phyloP scores from a whole-genome alignment of 2,329 filamentous ascomycete species.

The Rhexocercosporidium sp. region DNA sequence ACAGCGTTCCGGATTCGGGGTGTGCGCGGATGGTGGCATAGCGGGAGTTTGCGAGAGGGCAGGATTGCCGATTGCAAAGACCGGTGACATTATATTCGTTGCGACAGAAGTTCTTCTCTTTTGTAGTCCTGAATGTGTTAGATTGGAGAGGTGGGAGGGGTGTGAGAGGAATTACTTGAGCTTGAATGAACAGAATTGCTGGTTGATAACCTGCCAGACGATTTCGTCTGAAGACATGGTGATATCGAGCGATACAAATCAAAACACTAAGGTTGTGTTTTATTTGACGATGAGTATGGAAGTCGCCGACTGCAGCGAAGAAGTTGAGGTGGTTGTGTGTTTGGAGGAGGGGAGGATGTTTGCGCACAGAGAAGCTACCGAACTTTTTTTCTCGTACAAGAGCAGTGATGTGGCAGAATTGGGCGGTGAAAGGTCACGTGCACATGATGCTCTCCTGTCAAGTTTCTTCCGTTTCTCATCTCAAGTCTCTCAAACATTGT shows the following conservation, averaged over 20 bases:
- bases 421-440: slow-evolving; percentile 2
- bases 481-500: no score
- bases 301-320: background rate
- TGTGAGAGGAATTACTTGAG: slow-evolving; percentile 67
- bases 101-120: slow-evolving; percentile 90
- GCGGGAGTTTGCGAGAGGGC: slow-evolving; percentile 86
- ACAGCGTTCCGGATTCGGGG: slow-evolving; percentile 79
- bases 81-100: slow-evolving; percentile 91
- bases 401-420: background rate
- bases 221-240: slow-evolving; percentile 92
- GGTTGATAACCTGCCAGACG: slow-evolving; percentile 95
- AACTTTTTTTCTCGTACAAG: slow-evolving; percentile 12
- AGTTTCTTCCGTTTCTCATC: background rate
- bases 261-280: no score
- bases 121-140: slow-evolving; percentile 68
- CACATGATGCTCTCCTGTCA: background rate
- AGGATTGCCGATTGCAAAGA: slow-evolving; percentile 85
- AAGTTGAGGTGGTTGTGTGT: background rate
- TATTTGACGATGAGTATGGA: background rate
- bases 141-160: slow-evolving; percentile 21
- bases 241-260: no score
- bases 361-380: slow-evolving; percentile 3
- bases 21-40: slow-evolving; percentile 92
- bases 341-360: background rate
- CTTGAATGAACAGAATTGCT: slow-evolving; percentile 94